Evolutionary conservation across 495 filamentous ascomycete species (phyloP).

Genomic region (Clavariopsis aquatica): DNA sequence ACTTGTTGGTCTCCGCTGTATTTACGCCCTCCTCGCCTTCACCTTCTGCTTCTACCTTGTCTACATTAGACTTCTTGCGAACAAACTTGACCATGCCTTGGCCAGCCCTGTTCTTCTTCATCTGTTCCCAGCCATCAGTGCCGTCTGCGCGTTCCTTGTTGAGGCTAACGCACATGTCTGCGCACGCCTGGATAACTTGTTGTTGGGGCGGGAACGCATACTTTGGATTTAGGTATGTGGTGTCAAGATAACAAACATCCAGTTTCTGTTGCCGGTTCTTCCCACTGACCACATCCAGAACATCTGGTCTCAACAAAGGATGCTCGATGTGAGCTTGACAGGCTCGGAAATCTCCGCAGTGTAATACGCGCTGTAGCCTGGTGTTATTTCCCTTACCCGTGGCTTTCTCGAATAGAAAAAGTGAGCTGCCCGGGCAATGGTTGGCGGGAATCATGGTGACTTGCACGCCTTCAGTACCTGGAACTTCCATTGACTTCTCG

Average conservation of each 20-base stretch:
- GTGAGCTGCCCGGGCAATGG: constrained; percentile 91
- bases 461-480: constrained; percentile 72
- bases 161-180: constrained; percentile 78
- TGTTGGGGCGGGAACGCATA: constrained; percentile 92
- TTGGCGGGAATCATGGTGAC: constrained; percentile 97
- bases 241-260: constrained; percentile 94
- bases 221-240: constrained; percentile 92
- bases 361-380: constrained; percentile 74
- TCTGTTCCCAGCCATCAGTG: constrained; percentile 54
- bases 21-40: constrained; percentile 43
- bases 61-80: constrained; percentile 42
- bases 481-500: constrained; percentile 76
- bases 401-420: constrained; percentile 88
- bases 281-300: constrained; percentile 65
- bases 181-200: constrained; percentile 82
- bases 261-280: constrained; percentile 78
- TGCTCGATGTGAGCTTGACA: constrained; percentile 84
- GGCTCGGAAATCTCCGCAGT: constrained; percentile 95
- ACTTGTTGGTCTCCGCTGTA: constrained; percentile 32
- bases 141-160: constrained; percentile 58
- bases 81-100: constrained; percentile 67
- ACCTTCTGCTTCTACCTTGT: constrained; percentile 39
- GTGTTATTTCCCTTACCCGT: constrained; percentile 59
- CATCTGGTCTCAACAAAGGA: constrained; percentile 74
- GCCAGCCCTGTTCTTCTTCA: constrained; percentile 53